Base-by-base conservation (phyloP, 2,329 filamentous ascomycete species). In the Aureobasidium subglaciale region DNA sequence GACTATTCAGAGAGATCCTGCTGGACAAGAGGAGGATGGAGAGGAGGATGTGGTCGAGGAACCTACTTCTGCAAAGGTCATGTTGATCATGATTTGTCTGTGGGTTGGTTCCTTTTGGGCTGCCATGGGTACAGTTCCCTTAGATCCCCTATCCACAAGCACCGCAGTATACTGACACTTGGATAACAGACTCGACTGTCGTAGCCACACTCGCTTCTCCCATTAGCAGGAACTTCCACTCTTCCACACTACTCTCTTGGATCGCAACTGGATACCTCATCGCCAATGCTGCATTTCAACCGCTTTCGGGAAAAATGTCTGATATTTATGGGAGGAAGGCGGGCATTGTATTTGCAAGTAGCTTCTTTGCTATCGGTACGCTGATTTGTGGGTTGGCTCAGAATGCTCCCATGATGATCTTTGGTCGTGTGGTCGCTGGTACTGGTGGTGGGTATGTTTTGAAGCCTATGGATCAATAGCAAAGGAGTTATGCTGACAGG, bases 251-350 rank as follows among this genome's bases (percentile, higher is more conserved):
- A 4, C 78, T 95, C 41, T 91, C 89, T 1, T 96, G 90, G 90
- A 83, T 96, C 7, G 90, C 89, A 0, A 87, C 88, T 0, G 86
- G 88, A 18, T 96, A 95, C 67, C 79, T 95, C 25, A 90, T 96
- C 64, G 86, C 90, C 62, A 95, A 92, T 68, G 87, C 90, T 2
- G 89, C 89, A 0, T 88, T 84, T 63, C 90, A 95, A 68, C 90
- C 90, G 11, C 78, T 96, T 18, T 90, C 87, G 8, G 91, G 91
- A 5, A 83, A 90, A 5, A 70, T 96, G 58, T 96, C 90, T 0
- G 91, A 96, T 67, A 93, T 96, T 48, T 93, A 93, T 65, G 87
- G 87, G 10, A 83, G 90, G 5, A 82, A 88, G 0, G 83, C 86
- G 0, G 90, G 90, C 0, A 73, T 96, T 2, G 75, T 95, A 10